Evolutionary conservation across 2,329 filamentous ascomycete genomes (phyloP).

Genomic region (Alternaria gansuensis): DNA sequence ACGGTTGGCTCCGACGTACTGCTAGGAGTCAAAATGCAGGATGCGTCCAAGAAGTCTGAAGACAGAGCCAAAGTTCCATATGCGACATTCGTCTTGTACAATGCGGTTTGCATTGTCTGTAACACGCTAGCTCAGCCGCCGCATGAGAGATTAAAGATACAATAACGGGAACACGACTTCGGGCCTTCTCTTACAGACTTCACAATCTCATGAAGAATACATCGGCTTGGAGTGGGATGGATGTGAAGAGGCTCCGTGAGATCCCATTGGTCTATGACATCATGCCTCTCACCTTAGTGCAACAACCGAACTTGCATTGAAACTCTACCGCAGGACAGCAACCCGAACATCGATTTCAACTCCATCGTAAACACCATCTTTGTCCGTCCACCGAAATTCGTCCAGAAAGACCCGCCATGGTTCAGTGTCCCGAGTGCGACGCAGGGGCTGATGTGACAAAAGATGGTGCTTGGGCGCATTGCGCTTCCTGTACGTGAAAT

Average conservation of each 20-base stretch:
- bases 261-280: constrained; percentile 22
- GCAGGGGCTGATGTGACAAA: constrained; percentile 42
- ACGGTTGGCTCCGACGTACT: background rate
- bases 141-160: background rate
- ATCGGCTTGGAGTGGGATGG: background rate
- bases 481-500: constrained; percentile 37
- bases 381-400: background rate
- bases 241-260: background rate
- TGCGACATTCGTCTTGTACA: constrained; percentile 2
- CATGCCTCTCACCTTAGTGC: constrained; percentile 26
- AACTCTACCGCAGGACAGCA: constrained; percentile 7
- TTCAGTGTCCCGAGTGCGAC: constrained; percentile 42
- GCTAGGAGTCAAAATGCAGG: background rate
- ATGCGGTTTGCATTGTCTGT: background rate
- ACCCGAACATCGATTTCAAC: background rate
- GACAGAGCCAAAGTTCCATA: background rate
- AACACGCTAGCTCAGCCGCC: constrained; percentile 1
- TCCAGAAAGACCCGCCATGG: constrained; percentile 24
- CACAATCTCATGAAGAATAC: background rate
- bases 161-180: background rate
- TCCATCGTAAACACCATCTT: background rate
- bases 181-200: background rate
- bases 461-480: constrained; percentile 43
- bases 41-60: background rate
- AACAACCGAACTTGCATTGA: constrained; percentile 1